Evolutionary conservation across 106 monocot species (phyloP).

Genomic region (Alisma plantagoaquatica): DNA sequence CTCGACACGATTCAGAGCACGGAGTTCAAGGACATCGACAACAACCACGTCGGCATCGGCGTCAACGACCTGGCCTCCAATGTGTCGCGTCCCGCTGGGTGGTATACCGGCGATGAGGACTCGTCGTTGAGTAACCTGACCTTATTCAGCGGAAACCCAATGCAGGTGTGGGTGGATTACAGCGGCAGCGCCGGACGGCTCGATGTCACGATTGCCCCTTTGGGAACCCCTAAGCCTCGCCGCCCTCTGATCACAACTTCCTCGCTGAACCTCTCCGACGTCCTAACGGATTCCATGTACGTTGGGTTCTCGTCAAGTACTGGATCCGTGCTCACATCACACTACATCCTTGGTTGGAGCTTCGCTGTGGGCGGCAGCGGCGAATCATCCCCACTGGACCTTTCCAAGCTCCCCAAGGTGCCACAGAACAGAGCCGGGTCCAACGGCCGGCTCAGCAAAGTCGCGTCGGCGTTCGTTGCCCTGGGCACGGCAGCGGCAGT

Average conservation of each 20-base stretch:
- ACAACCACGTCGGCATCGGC: conserved; percentile 12
- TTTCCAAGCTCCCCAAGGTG: conserved; percentile 1
- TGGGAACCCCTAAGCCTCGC: neutral
- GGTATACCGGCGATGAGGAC: neutral
- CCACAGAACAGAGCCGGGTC: neutral
- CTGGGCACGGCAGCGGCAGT: neutral
- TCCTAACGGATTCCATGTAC: neutral
- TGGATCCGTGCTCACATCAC: neutral
- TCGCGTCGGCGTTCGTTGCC: neutral
- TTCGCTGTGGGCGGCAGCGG: conserved; percentile 4
- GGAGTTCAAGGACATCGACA: conserved; percentile 10
- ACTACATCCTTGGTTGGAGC: conserved; percentile 11
- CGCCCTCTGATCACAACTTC: neutral
- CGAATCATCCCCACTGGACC: neutral
- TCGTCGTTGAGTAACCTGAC: conserved; percentile 5
- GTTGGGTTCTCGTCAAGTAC: conserved; percentile 14
- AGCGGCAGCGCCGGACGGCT: neutral
- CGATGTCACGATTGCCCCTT: conserved; percentile 5
- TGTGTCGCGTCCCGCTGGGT: neutral
- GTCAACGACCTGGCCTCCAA: conserved; percentile 4
- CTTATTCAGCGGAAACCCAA: conserved; percentile 6
- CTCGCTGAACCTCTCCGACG: neutral
- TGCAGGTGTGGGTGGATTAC: conserved; percentile 10
- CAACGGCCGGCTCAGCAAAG: neutral
- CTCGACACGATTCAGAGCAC: conserved; percentile 7